phyloP scores from a whole-genome alignment of 495 filamentous ascomycete genomes.

The Podospora conica region DNA sequence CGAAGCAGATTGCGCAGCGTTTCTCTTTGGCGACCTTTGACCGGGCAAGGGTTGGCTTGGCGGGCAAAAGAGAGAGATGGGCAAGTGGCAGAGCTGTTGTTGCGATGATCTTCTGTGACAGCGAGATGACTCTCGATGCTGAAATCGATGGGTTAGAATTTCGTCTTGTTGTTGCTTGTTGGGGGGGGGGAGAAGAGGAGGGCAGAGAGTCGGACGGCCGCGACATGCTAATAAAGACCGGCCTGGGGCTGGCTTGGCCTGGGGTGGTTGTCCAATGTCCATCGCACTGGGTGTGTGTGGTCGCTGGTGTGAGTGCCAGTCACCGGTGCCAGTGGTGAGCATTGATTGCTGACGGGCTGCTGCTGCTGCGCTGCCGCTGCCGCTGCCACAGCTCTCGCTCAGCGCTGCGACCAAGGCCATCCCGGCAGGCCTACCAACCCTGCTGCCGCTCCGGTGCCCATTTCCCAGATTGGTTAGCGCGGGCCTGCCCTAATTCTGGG shows the following conservation, averaged over 20 bases:
- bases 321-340: not conserved
- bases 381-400: not conserved
- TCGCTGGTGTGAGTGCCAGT: not conserved
- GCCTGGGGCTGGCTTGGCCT: not conserved
- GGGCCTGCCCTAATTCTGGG: slow-evolving; percentile 4
- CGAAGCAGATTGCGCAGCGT: slow-evolving; percentile 25
- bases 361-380: not conserved
- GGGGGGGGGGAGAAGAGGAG: slow-evolving; percentile 29
- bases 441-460: not conserved
- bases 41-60: slow-evolving; percentile 33
- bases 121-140: slow-evolving; percentile 43
- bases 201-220: slow-evolving; percentile 16
- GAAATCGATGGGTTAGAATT: slow-evolving; percentile 34
- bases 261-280: not conserved
- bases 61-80: slow-evolving; percentile 29
- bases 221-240: slow-evolving; percentile 19
- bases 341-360: not conserved
- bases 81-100: slow-evolving; percentile 43
- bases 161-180: slow-evolving; percentile 42
- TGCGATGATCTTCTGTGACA: slow-evolving; percentile 51
- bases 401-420: not conserved
- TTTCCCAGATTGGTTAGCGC: slow-evolving; percentile 4
- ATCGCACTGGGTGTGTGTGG: not conserved
- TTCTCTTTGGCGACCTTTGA: slow-evolving; percentile 30
- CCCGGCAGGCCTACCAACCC: not conserved